Base-by-base conservation (phyloP, 352 stramenopile genomes). In the Pythium insidiosum region DNA sequence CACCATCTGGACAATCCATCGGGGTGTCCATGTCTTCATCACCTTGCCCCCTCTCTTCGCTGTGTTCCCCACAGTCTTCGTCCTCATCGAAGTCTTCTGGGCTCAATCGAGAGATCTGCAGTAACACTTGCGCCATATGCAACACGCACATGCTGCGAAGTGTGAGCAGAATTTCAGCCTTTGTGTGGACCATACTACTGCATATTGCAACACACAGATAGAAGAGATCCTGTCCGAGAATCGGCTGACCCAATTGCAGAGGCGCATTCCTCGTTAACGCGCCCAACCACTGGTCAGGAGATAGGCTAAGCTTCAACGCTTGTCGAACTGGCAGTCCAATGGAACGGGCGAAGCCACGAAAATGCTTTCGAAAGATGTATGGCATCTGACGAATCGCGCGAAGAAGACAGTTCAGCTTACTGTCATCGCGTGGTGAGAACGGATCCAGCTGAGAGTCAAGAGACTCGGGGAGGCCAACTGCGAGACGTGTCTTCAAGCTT, bases 131-230 rank as follows among this genome's bases (percentile, higher is more conserved):
- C 2, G 62, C 71, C 73, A 90, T 88, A 54, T 88, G 62, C 4
- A 93, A 56, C 31, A 88, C 63, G 24, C 75, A 88, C 21, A 93
- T 67, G 11, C 68, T 83, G 13, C 77, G 76, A 21, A 93, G 78
- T 1, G 80, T 88, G 18, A 81, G 61, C 38, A 93, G 41, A 29
- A 93, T 88, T 19, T 93, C 74, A 0, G 80, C 66, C 44, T 90
- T 89, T 2, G 74, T 77, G 20, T 63, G 68, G 35, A 93, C 26
- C 67, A 89, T 83, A 42, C 69, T 87, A 44, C 76, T 84, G 55
- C 77, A 90, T 24, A 90, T 63, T 15, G 76, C 73, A 7, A 89
- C 72, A 21, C 64, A 80, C 2, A 86, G 48, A 42, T 85, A 84
- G 33, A 90, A 79, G 20, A 93, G 47, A 58, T 93, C 77, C 29